Evolutionary conservation across 257 asterid species (phyloP).

Genomic region (Forsythia viridissima): DNA sequence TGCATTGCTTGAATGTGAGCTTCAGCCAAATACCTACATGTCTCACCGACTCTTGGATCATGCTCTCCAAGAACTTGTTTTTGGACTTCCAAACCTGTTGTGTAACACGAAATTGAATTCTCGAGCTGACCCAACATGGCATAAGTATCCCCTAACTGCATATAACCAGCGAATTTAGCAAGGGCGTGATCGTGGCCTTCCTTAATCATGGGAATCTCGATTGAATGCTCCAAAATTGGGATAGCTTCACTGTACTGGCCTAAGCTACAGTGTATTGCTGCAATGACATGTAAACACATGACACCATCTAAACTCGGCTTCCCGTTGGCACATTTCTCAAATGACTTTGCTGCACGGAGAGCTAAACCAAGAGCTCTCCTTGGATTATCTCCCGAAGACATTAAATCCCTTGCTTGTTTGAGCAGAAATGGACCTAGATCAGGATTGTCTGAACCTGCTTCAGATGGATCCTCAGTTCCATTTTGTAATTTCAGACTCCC

Average conservation of each 20-base stretch:
- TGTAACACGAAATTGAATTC: constrained; percentile 64
- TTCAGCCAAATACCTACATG: constrained; percentile 88
- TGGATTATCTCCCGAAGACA: constrained; percentile 84
- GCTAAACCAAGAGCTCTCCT: constrained; percentile 80
- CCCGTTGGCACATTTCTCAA: constrained; percentile 73
- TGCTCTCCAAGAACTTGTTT: constrained; percentile 62
- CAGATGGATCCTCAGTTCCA: constrained; percentile 53
- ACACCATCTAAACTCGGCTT: constrained; percentile 73
- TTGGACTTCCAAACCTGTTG: constrained; percentile 78
- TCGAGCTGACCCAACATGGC: constrained; percentile 88
- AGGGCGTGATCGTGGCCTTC: constrained; percentile 89
- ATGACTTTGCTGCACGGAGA: constrained; percentile 73
- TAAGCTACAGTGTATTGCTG: constrained; percentile 77
- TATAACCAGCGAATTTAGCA: constrained; percentile 90
- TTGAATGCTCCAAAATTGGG: constrained; percentile 67
- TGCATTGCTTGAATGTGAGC: constrained; percentile 92
- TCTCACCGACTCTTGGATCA: constrained; percentile 89
- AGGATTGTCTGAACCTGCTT: constrained; percentile 57
- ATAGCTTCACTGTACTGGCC: constrained; percentile 81
- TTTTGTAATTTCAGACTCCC: constrained; percentile 46
- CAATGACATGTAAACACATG: constrained; percentile 87
- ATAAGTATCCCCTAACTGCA: constrained; percentile 93
- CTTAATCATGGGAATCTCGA: constrained; percentile 71
- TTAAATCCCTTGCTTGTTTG: constrained; percentile 84
- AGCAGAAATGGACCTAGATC: constrained; percentile 88